Base-by-base conservation (phyloP, 495 filamentous ascomycete species). In the Cladorrhinum samala region DNA sequence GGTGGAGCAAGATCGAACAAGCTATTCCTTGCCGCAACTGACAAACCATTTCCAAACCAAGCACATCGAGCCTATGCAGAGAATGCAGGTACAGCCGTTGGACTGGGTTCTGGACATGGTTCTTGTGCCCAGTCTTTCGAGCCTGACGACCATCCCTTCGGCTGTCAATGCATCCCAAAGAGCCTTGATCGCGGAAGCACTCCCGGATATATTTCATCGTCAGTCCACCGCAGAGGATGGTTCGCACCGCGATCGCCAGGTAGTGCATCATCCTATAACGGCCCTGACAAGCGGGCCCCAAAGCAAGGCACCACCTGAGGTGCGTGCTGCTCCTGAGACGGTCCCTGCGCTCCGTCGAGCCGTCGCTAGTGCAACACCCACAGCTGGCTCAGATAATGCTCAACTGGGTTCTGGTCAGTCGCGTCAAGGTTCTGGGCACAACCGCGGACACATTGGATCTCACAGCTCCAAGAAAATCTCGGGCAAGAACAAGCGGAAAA, bases 41-140 rank as follows among this genome's bases (percentile, higher is more conserved):
- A 69, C 85, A 46, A 82, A 76, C 43, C 87, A 91, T 69, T 90
- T 89, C 58, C 78, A 84, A 46, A 69, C 71, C 48, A 68, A 70
- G 43, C 87, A 91, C 63, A 57, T 78, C 52, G 60, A 68, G 37
- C 55, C 63, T 18, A 64, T 62, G 57, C 69, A 61, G 47, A 46
- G 36, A 17, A 53, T 20, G 30, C 52, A 41, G 2, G 52, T 65
- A 43, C 51, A 63, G 45, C 51, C 61, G 13, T 64, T 75, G 14
- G 78, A 89, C 65, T 91, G 87, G 87, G 76, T 72, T 46, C 64
- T 68, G 41, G 76, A 89, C 51, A 89, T 91, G 87, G 78, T 91
- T 47, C 73, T 85, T 54, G 72, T 86, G 20, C 83, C 85, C 1
- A 78, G 82, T 56, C 50, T 69, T 16, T 58, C 70, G 11, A 52